Conservation (phyloP, 345 rosid species). For the Eucalyptus regnans region DNA sequence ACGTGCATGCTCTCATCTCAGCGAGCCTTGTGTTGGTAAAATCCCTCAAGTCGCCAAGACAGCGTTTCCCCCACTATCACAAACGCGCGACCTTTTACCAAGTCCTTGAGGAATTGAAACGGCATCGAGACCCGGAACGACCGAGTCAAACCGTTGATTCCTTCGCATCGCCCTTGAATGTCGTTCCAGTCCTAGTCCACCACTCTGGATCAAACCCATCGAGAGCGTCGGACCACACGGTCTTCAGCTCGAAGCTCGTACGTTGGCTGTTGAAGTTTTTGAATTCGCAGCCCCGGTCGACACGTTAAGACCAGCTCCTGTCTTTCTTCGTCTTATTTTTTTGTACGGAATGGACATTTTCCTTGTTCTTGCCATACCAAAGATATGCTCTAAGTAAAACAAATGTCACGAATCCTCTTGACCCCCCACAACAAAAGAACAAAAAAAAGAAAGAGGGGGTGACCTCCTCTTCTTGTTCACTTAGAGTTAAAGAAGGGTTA, state of each 20-base stretch:
- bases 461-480: too few species aligned
- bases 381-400: background rate
- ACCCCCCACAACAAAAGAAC: too few species aligned
- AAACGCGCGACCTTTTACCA: background rate
- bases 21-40: background rate
- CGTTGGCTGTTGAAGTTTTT: background rate
- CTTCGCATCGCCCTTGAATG: background rate
- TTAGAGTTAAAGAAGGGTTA: background rate
- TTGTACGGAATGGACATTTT: background rate
- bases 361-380: background rate
- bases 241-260: background rate
- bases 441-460: too few species aligned
- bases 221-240: background rate
- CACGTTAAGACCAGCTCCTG: background rate
- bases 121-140: background rate
- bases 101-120: background rate
- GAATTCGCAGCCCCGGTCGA: background rate
- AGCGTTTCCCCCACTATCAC: background rate
- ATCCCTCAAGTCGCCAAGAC: background rate
- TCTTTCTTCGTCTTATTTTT: background rate
- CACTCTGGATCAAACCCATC: background rate
- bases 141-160: background rate
- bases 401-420: background rate
- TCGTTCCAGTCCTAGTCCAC: background rate
- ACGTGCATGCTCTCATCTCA: background rate